Conservation (phyloP, 2,329 filamentous ascomycete genomes). For the Exophiala sp. region DNA sequence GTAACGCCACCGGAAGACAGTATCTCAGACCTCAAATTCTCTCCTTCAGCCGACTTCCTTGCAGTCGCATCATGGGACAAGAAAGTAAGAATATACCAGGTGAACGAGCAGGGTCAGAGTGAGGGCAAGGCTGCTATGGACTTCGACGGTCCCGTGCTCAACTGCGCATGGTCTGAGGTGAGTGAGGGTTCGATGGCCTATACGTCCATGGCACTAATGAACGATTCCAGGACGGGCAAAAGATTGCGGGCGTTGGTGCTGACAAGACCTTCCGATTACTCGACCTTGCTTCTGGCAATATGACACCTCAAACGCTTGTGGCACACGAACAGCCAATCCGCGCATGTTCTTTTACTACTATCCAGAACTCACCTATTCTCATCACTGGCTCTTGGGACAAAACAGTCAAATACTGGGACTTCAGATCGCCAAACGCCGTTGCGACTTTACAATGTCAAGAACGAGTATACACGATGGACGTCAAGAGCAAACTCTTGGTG, state of each 20-base stretch:
- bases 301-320: slow-evolving; percentile 58
- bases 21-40: slow-evolving; percentile 84
- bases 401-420: slow-evolving; percentile 57
- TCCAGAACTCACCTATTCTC: slow-evolving; percentile 70
- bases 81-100: slow-evolving; percentile 95
- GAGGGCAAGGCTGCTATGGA: slow-evolving; percentile 82
- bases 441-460: slow-evolving; percentile 49
- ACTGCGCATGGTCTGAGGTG: slow-evolving; percentile 85
- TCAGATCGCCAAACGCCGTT: slow-evolving; percentile 48
- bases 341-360: slow-evolving; percentile 72
- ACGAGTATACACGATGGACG: slow-evolving; percentile 80
- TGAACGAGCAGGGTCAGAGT: slow-evolving; percentile 71
- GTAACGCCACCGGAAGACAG: slow-evolving; percentile 78
- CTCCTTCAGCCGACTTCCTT: slow-evolving; percentile 71
- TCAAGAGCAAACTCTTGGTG: slow-evolving; percentile 82
- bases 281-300: slow-evolving; percentile 65
- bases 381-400: slow-evolving; percentile 73
- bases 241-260: slow-evolving; percentile 80
- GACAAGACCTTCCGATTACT: slow-evolving; percentile 89
- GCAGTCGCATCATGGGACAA: slow-evolving; percentile 96
- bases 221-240: slow-evolving; percentile 71
- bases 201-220: slow-evolving; percentile 12
- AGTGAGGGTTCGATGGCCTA: slow-evolving; percentile 29
- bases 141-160: slow-evolving; percentile 79
- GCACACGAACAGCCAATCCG: slow-evolving; percentile 77